phyloP scores from a whole-genome alignment of 495 filamentous ascomycete species.

The Penicillium salamii region DNA sequence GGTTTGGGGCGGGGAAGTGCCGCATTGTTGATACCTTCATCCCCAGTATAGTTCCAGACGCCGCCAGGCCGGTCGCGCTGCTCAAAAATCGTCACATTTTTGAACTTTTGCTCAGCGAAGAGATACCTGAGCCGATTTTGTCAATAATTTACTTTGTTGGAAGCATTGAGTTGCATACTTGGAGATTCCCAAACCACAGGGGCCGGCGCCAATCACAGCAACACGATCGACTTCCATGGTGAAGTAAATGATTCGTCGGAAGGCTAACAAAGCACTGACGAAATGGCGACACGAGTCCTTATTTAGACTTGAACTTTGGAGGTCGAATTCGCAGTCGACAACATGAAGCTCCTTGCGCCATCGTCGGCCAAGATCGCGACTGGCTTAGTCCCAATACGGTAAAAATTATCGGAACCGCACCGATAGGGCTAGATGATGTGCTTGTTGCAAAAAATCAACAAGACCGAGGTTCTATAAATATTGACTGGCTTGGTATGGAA shows the following conservation, averaged over 20 bases:
- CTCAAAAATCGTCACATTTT: constrained; percentile 66
- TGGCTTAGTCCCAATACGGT: neutral
- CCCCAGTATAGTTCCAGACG: constrained; percentile 63
- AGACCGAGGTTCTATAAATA: too few species aligned
- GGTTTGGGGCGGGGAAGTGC: neutral
- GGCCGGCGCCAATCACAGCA: constrained; percentile 25
- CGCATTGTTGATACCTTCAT: constrained; percentile 5
- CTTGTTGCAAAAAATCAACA: neutral
- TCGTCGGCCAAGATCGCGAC: neutral
- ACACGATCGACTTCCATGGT: constrained; percentile 12
- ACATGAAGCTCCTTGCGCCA: neutral
- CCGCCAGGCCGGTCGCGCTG: constrained; percentile 68
- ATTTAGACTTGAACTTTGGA: too few species aligned
- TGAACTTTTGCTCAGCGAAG: constrained; percentile 60
- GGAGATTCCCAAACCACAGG: constrained; percentile 17
- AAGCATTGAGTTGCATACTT: constrained; percentile 4
- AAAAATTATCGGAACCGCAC: neutral
- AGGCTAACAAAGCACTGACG: too few species aligned
- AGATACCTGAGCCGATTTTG: constrained; percentile 52
- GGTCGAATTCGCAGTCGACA: too few species aligned
- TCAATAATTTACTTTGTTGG: neutral
- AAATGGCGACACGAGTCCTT: too few species aligned
- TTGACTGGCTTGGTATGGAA: too few species aligned
- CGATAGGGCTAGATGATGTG: constrained; percentile 1
- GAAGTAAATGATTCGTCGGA: too few species aligned